phyloP scores from a whole-genome alignment of 106 monocot genomes.

The Chionographis japonica region DNA sequence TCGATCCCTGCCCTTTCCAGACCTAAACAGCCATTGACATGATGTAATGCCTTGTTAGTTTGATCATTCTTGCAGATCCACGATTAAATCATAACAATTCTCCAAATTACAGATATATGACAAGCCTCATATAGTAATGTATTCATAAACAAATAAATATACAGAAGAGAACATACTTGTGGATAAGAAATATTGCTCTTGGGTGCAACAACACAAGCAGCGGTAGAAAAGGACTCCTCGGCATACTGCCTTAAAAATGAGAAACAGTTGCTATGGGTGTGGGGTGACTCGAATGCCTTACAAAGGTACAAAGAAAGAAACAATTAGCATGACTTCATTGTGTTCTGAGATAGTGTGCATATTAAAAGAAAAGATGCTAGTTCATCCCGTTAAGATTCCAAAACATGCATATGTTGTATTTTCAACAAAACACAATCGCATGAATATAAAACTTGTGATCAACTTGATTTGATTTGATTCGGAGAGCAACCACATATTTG shows the following conservation, averaged over 20 bases:
- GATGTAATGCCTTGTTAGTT: not conserved
- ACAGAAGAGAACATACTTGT: conserved; percentile 46
- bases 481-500: too few species aligned
- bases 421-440: too few species aligned
- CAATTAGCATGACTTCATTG: not conserved
- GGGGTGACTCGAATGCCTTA: conserved; percentile 93
- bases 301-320: not conserved
- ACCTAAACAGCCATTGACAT: conserved; percentile 37
- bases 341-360: too few species aligned
- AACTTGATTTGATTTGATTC: too few species aligned
- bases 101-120: not conserved
- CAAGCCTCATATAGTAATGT: not conserved
- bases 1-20: conserved; percentile 97
- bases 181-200: conserved; percentile 84
- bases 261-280: conserved; percentile 79
- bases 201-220: conserved; percentile 78
- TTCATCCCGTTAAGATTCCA: too few species aligned
- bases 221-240: conserved; percentile 73
- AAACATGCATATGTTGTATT: too few species aligned
- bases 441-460: too few species aligned
- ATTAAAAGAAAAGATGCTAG: too few species aligned
- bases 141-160: not conserved
- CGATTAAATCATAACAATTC: too few species aligned
- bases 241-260: conserved; percentile 86
- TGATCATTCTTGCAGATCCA: not conserved